Conservation (phyloP, 2,329 filamentous ascomycete species). For the Hymenoscyphus occultus region DNA sequence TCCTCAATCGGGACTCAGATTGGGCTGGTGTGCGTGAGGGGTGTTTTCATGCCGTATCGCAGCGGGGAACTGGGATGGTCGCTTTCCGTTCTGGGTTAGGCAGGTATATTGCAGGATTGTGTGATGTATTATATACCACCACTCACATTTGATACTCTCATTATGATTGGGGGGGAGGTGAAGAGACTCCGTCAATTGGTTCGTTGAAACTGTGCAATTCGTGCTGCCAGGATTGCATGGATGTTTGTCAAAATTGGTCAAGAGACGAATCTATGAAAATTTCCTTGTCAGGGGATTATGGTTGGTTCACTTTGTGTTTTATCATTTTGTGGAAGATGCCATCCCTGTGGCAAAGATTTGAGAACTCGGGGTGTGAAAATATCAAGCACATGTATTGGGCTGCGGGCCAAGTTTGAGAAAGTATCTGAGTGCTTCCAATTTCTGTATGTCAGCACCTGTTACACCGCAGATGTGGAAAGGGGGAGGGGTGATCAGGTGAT, state of each 20-base stretch:
- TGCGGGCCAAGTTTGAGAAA: too few relatives aligned
- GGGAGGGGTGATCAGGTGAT: not conserved
- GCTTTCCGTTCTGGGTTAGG: not conserved
- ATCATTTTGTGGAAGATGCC: too few relatives aligned
- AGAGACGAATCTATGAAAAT: not conserved
- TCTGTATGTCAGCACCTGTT: not conserved
- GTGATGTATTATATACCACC: not conserved
- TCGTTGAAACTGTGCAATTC: not conserved
- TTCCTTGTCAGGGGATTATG: not conserved
- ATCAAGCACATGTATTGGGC: too few relatives aligned
- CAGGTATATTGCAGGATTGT: not conserved
- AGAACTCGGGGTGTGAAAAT: too few relatives aligned
- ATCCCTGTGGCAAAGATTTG: too few relatives aligned
- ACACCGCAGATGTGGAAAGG: conserved; percentile 1
- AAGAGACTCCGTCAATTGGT: not conserved
- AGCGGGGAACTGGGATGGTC: not conserved
- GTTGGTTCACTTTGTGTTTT: too few relatives aligned
- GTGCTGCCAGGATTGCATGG: not conserved
- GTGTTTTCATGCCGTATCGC: conserved; percentile 1
- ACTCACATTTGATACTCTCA: not conserved
- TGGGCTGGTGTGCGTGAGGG: not conserved
- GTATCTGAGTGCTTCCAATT: too few relatives aligned
- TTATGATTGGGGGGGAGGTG: not conserved
- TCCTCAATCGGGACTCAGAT: not conserved
- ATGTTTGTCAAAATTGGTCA: not conserved